phyloP scores from a whole-genome alignment of 805 yeast species.

The Candida manassasensis region DNA sequence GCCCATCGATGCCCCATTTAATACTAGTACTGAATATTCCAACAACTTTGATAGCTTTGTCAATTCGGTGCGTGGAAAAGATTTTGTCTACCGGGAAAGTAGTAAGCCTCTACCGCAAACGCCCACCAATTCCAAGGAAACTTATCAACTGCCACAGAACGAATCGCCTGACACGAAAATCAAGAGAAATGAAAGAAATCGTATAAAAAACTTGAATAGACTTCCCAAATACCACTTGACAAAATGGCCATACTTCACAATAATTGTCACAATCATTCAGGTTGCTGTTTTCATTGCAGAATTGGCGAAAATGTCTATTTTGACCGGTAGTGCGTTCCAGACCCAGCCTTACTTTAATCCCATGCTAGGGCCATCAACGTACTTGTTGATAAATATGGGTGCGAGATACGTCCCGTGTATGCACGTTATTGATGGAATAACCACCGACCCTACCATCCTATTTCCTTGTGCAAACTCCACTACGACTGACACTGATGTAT shows the following conservation, averaged over 20 bases:
- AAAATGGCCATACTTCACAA: constrained; percentile 37
- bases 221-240: constrained; percentile 34
- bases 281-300: constrained; percentile 58
- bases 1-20: too few relatives aligned
- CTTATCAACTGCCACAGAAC: too few relatives aligned
- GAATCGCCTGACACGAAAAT: constrained; percentile 12
- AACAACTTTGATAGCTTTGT: neutral
- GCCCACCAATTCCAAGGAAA: too few relatives aligned
- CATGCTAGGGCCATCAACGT: constrained; percentile 72
- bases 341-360: constrained; percentile 72
- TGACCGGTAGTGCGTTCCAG: constrained; percentile 63
- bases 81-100: too few relatives aligned
- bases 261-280: constrained; percentile 42
- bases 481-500: constrained; percentile 46
- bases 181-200: constrained; percentile 19
- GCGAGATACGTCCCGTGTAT: constrained; percentile 70
- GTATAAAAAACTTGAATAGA: constrained; percentile 19
- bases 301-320: constrained; percentile 48
- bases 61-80: neutral
- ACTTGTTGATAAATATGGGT: constrained; percentile 63
- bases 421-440: constrained; percentile 47
- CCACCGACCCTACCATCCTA: constrained; percentile 38
- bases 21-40: neutral
- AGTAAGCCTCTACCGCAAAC: too few relatives aligned
- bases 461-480: constrained; percentile 75